A percentile compares a stretch with the other conserved stretches of the same genome.
These are phyloP conservation scores for Kwoniella mangroviensis DNA, from an alignment of 768 basidiomycete genomes.

Conservation along the genomic window DNA sequence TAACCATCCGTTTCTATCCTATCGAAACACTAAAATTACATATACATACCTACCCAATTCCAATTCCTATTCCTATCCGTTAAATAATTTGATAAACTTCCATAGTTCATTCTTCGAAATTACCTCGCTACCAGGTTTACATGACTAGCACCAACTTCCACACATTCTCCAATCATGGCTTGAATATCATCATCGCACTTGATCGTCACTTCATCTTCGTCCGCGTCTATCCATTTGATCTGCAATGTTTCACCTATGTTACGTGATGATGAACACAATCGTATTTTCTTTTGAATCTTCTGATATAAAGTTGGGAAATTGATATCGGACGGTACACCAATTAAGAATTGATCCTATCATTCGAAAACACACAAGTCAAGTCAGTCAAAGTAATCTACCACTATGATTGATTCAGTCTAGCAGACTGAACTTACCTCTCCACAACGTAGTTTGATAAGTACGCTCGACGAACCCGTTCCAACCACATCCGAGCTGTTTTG, in stretches of 20 bases:
- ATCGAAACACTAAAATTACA: neutral
- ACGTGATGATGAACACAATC: constrained; percentile 77
- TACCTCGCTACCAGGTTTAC: constrained; percentile 35
- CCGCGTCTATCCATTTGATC: constrained; percentile 49
- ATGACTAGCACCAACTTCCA: constrained; percentile 35
- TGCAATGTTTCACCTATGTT: constrained; percentile 45
- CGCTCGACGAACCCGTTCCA: constrained; percentile 58
- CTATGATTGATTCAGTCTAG: neutral
- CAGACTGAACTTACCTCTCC: constrained; percentile 61
- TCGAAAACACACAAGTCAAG: neutral
- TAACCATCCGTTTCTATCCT: neutral
- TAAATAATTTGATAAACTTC: neutral
- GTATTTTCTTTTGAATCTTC: constrained; percentile 89
- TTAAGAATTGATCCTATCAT: constrained; percentile 82
- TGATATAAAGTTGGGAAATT: constrained; percentile 83
- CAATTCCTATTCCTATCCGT: neutral
- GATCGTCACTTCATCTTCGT: constrained; percentile 47
- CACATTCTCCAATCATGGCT: constrained; percentile 47
- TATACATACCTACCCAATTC: neutral
- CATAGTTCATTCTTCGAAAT: neutral
- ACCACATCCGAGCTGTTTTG: constrained; percentile 32
- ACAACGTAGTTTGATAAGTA: constrained; percentile 93
- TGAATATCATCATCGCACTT: constrained; percentile 49
- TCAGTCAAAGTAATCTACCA: neutral
- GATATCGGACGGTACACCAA: constrained; percentile 79